phyloP scores from a whole-genome alignment of 2,329 filamentous ascomycete species.

The Fonsecaea erecta region DNA sequence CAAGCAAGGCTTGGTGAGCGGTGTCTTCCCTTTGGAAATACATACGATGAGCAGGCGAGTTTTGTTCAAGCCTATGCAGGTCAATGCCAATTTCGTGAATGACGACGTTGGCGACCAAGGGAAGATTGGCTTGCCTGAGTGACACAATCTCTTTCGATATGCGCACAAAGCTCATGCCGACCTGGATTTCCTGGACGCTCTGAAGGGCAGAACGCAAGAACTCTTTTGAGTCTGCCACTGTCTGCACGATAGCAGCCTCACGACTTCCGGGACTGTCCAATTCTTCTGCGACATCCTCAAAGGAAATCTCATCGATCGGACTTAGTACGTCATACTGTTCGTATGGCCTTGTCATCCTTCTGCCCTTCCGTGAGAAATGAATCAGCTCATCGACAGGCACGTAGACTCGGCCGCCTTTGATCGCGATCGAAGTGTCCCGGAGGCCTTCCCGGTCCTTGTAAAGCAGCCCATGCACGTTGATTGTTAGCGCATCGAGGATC shows the following conservation, averaged over 20 bases:
- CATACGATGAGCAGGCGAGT: constrained; percentile 95
- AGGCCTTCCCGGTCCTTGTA: constrained; percentile 85
- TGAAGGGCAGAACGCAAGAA: constrained; percentile 87
- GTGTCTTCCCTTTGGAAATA: constrained; percentile 93
- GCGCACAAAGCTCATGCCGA: constrained; percentile 88
- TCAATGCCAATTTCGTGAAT: constrained; percentile 98
- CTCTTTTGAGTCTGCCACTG: constrained; percentile 89
- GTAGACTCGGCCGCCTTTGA: constrained; percentile 89
- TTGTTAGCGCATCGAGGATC: constrained; percentile 80
- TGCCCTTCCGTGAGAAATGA: constrained; percentile 63
- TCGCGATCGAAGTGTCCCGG: constrained; percentile 82
- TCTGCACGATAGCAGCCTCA: constrained; percentile 73
- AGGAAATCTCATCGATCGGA: constrained; percentile 61
- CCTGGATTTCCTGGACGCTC: constrained; percentile 94
- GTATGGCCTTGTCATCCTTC: constrained; percentile 43
- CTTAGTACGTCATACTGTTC: constrained; percentile 44
- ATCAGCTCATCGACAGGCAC: constrained; percentile 86
- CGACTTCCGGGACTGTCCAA: constrained; percentile 69
- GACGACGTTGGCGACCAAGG: constrained; percentile 80
- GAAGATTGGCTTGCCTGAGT: constrained; percentile 68
- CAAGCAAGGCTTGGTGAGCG: constrained; percentile 90
- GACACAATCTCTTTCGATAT: constrained; percentile 78
- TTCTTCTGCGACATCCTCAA: constrained; percentile 76
- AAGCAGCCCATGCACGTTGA: constrained; percentile 90
- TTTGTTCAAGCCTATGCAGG: constrained; percentile 85